phyloP scores from a whole-genome alignment of 768 basidiomycete species.

The Podaxis carcinomalis region DNA sequence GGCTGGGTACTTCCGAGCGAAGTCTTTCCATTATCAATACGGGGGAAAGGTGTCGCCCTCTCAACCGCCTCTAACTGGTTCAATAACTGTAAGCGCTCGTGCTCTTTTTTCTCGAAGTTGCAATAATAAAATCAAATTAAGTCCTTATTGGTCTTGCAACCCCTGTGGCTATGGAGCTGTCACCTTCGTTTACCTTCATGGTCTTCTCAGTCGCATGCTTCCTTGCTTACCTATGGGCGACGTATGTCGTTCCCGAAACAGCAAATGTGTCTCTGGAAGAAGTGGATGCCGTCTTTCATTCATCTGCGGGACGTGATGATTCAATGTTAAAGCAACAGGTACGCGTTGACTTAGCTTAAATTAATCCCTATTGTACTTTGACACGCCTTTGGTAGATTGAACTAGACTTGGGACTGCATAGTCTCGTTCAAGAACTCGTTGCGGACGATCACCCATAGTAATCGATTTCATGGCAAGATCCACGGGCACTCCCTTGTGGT shows the following conservation, averaged over 20 bases:
- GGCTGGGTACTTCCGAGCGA: slow-evolving; percentile 84
- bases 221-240: slow-evolving; percentile 68
- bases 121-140: slow-evolving; percentile 19
- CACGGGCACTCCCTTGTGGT: not conserved
- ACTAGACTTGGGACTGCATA: slow-evolving; percentile 46
- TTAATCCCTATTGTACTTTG: not conserved
- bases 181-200: slow-evolving; percentile 66
- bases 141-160: slow-evolving; percentile 76
- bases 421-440: slow-evolving; percentile 36
- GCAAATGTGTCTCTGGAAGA: slow-evolving; percentile 74
- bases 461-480: not conserved
- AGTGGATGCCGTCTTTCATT: slow-evolving; percentile 64
- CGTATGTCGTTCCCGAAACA: slow-evolving; percentile 68
- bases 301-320: slow-evolving; percentile 56
- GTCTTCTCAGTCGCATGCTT: slow-evolving; percentile 63
- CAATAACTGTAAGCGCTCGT: slow-evolving; percentile 62
- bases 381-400: slow-evolving; percentile 44
- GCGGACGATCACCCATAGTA: slow-evolving; percentile 9
- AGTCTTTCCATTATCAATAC: slow-evolving; percentile 74
- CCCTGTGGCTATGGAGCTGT: slow-evolving; percentile 58
- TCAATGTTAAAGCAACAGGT: slow-evolving; percentile 48
- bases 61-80: slow-evolving; percentile 85
- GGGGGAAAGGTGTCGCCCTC: slow-evolving; percentile 78
- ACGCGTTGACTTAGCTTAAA: slow-evolving; percentile 4
- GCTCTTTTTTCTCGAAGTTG: not conserved